Base-by-base conservation (phyloP, 1,284 basidiomycete species). In the Ceratobasidium sp. region DNA sequence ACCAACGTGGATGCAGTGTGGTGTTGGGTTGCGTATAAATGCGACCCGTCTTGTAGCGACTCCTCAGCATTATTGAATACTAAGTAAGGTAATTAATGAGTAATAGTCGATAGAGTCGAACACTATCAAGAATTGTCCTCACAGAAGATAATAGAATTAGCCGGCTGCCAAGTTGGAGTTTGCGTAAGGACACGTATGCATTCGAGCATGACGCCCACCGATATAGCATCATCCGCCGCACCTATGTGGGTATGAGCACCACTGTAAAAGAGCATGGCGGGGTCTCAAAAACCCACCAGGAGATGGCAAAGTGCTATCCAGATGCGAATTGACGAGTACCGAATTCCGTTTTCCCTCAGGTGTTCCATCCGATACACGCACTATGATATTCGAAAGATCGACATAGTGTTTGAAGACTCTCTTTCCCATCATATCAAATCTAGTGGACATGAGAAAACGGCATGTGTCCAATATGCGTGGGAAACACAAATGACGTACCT, bases 61-160 rank as follows among this genome's bases (percentile, higher is more conserved):
- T 97, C 94, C 79, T 99, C 96, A 5, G 92, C 97, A 74, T 97
- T 89, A 78, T 98, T 98, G 84, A 97, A 98, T 74, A 98, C 93
- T 95, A 61, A 55, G 60, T n/a, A n/a, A n/a, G n/a, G n/a, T n/a
- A n/a, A n/a, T n/a, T n/a, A n/a, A n/a, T n/a, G n/a, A n/a, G n/a
- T n/a, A n/a, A n/a, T n/a, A n/a, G n/a, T n/a, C n/a, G n/a, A n/a
- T n/a, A n/a, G n/a, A n/a, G n/a, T n/a, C n/a, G n/a, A n/a, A n/a
- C n/a, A n/a, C n/a, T n/a, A n/a, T n/a, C 74, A 18, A 16, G 83
- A 10, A 6, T 10, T 92, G 80, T 77, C n/a, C n/a, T n/a, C n/a
- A 95, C 93, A 82, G 79, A 99, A 95, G 12, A 99, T 86, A 75
- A 96, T 86, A 3, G 94, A 86, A 79, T 96, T 89, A 69, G 87